Evolutionary conservation across 164 flowering plant species (phyloP).

Genomic region (Umbilicus rupestris): DNA sequence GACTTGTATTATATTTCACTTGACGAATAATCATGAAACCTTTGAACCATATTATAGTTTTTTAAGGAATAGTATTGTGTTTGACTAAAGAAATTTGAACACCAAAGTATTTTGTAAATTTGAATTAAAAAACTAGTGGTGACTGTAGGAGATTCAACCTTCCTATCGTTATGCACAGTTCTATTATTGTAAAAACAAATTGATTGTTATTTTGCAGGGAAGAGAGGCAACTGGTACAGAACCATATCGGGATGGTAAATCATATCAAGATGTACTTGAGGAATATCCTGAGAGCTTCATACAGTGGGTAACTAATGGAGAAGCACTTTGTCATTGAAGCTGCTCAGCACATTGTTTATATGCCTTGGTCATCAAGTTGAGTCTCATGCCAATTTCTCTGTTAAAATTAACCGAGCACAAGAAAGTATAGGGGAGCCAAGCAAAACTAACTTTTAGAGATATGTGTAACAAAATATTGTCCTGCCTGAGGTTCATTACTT

Average conservation of each 20-base stretch:
- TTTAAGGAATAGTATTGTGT: too few relatives aligned
- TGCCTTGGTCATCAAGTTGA: neutral
- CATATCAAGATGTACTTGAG: slow-evolving; percentile 1
- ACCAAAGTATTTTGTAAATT: too few relatives aligned
- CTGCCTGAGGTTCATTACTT: neutral
- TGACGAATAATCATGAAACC: too few relatives aligned
- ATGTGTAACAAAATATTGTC: neutral
- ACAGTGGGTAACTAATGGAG: slow-evolving; percentile 2
- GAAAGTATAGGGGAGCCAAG: neutral
- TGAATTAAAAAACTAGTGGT: neutral
- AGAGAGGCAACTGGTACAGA: slow-evolving; percentile 7
- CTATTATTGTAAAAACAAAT: neutral
- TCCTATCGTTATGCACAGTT: too few relatives aligned
- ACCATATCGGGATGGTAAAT: neutral
- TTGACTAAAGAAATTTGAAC: too few relatives aligned
- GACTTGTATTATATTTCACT: too few relatives aligned
- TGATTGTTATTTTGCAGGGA: neutral
- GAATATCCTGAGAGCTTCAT: slow-evolving; percentile 5
- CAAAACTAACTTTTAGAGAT: neutral
- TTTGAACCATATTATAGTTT: too few relatives aligned
- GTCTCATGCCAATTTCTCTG: neutral
- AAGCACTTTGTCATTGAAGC: neutral
- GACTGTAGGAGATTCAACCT: too few relatives aligned
- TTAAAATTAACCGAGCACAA: neutral
- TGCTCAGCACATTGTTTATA: neutral